Evolutionary conservation across 768 basidiomycete genomes (phyloP).

Genomic region (Rhizopogon vulgaris): DNA sequence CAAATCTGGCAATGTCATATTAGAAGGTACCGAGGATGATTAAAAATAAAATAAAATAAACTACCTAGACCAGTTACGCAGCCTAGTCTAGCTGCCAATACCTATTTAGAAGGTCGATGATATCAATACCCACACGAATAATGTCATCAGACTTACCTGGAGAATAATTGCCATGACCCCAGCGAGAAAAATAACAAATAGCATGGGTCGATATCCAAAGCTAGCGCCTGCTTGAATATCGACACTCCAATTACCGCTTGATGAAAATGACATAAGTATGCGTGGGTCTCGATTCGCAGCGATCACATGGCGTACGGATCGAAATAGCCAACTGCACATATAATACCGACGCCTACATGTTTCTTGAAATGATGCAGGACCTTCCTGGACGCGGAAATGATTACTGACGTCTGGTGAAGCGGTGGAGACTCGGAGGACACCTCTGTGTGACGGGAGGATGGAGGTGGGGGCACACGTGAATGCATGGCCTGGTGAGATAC

Average conservation of each 20-base stretch:
- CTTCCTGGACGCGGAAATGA: conserved; percentile 2
- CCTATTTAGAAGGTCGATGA: conserved; percentile 6
- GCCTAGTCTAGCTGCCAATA: conserved; percentile 39
- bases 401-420: conserved; percentile 2
- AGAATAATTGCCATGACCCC: conserved; percentile 39
- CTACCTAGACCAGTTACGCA: conserved; percentile 22
- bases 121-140: background rate
- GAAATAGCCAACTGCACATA: conserved; percentile 32
- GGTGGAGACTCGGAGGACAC: background rate
- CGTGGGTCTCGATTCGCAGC: background rate
- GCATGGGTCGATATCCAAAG: conserved; percentile 39
- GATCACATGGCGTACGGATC: conserved; percentile 18
- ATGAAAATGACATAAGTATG: background rate
- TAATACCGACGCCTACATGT: conserved; percentile 35
- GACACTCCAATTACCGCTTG: conserved; percentile 37
- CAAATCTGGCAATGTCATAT: conserved; percentile 27
- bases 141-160: conserved; percentile 18
- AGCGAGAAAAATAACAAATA: conserved; percentile 41
- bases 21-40: background rate
- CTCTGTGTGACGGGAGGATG: conserved; percentile 4
- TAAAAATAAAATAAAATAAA: background rate
- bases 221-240: conserved; percentile 36
- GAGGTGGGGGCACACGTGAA: conserved; percentile 12
- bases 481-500: conserved; percentile 21
- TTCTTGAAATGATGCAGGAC: conserved; percentile 25